Percentiles rank a stretch among this genome's conserved stretches.
These are phyloP conservation scores for Trichoderma lentiforme DNA, from an alignment of 2,329 filamentous ascomycete genomes.

Conservation along the genomic window DNA sequence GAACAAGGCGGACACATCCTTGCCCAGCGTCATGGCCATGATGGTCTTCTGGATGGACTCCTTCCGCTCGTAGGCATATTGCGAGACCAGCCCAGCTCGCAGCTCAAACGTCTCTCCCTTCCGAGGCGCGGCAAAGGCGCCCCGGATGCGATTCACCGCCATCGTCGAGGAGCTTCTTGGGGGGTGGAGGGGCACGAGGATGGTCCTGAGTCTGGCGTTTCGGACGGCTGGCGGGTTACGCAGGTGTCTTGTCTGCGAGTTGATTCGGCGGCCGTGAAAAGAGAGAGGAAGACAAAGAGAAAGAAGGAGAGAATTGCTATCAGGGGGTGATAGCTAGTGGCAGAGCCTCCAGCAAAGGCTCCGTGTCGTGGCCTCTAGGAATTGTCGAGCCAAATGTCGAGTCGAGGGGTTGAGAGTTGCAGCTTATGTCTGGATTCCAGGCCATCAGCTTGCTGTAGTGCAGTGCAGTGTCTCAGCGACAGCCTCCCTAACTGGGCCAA, in stretches of 20 bases:
- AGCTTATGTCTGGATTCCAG: slow-evolving; percentile 6
- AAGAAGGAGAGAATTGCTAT: neutral
- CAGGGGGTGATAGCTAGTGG: neutral
- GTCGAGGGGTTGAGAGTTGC: slow-evolving; percentile 15
- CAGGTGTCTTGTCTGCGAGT: neutral
- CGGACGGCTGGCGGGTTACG: neutral
- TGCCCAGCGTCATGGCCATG: slow-evolving; percentile 99
- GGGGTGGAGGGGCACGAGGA: slow-evolving; percentile 28
- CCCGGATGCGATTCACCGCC: slow-evolving; percentile 95
- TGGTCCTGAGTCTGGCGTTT: neutral
- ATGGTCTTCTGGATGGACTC: slow-evolving; percentile 99
- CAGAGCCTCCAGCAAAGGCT: neutral
- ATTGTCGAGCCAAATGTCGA: neutral
- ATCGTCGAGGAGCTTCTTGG: slow-evolving; percentile 46
- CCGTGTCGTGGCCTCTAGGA: slow-evolving; percentile 3
- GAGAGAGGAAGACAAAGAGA: neutral
- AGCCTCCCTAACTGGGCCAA: neutral
- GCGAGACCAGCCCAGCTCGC: slow-evolving; percentile 89
- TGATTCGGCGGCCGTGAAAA: neutral
- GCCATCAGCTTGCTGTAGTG: neutral
- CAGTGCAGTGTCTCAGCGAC: neutral
- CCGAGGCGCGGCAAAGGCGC: slow-evolving; percentile 85
- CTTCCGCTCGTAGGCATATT: slow-evolving; percentile 99
- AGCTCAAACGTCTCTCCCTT: slow-evolving; percentile 99
- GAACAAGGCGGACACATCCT: slow-evolving; percentile 95